A percentile compares a stretch with the other conserved stretches of the same genome.
These are phyloP conservation scores for Fusarium verticillioides DNA, from an alignment of 2,329 filamentous ascomycete species.

Conservation along the genomic window DNA sequence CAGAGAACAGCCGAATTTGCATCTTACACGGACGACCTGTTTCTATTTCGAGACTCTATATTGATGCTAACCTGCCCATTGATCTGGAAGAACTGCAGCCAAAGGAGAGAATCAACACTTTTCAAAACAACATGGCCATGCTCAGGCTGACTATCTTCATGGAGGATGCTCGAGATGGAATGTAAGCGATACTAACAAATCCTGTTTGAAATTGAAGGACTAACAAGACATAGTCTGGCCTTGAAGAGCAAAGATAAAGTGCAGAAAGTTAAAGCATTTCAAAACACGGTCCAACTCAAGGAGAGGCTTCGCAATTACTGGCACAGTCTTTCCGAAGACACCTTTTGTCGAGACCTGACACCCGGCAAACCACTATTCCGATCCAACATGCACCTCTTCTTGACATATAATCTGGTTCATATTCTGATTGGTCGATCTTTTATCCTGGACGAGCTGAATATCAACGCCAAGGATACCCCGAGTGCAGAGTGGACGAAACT, in stretches of 20 bases:
- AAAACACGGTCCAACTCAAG: slow-evolving; percentile 19
- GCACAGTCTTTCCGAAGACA: slow-evolving; percentile 27
- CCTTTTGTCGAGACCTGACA: slow-evolving; percentile 31
- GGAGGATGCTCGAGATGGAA: slow-evolving; percentile 36
- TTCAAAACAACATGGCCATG: slow-evolving; percentile 33
- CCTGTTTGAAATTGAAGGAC: not conserved
- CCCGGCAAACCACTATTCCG: slow-evolving; percentile 36
- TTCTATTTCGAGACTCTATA: slow-evolving; percentile 27
- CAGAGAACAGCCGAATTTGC: slow-evolving; percentile 21
- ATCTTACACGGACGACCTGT: slow-evolving; percentile 36
- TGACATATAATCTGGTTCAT: slow-evolving; percentile 33
- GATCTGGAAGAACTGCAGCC: slow-evolving; percentile 28
- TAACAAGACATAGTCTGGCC: slow-evolving; percentile 8
- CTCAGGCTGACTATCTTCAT: slow-evolving; percentile 34
- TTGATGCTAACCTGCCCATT: slow-evolving; percentile 16
- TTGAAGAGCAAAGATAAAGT: slow-evolving; percentile 20
- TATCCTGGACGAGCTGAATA: slow-evolving; percentile 18
- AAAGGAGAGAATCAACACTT: slow-evolving; percentile 25
- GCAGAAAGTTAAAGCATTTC: not conserved
- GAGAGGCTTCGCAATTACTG: slow-evolving; percentile 19
- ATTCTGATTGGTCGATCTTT: slow-evolving; percentile 36
- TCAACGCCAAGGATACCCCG: not conserved
- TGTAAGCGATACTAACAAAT: slow-evolving; percentile 3
- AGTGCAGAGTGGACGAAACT: slow-evolving; percentile 11
- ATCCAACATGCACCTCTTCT: slow-evolving; percentile 36